Evolutionary conservation across 1,284 basidiomycete species (phyloP).

Genomic region (Ceratobasidium sp.): DNA sequence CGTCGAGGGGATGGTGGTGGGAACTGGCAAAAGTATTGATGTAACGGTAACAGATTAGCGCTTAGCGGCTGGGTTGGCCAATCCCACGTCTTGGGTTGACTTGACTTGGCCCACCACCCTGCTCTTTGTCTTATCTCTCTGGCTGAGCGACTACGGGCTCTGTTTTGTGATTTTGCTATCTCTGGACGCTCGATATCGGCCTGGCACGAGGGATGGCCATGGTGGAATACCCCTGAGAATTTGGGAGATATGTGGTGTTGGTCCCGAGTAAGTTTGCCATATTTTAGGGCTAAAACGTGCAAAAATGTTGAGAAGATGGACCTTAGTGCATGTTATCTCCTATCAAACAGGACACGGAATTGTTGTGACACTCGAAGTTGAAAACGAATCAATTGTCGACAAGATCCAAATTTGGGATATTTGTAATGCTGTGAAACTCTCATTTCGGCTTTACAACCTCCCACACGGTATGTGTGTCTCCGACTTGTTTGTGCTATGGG

Average conservation of each 20-base stretch:
- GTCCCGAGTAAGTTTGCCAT: background rate
- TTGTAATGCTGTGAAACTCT: background rate
- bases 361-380: no score
- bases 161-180: no score
- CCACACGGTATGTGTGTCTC: no score
- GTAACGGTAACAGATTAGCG: constrained; percentile 37
- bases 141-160: background rate
- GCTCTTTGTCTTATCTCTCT: background rate
- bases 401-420: background rate
- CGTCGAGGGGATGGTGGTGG: constrained; percentile 31
- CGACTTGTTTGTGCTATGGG: no score
- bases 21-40: constrained; percentile 27
- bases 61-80: constrained; percentile 14
- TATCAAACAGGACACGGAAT: no score
- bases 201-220: no score
- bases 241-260: background rate
- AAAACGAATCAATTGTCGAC: background rate
- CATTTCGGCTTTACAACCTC: background rate
- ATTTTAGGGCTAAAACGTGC: background rate
- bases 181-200: background rate
- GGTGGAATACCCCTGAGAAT: background rate
- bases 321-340: no score
- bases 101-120: constrained; percentile 42
- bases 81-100: constrained; percentile 40
- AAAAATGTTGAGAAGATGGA: no score